These are phyloP conservation scores for Solanum arcanum DNA, from an alignment of 257 asterid species.

Conservation along the genomic window DNA sequence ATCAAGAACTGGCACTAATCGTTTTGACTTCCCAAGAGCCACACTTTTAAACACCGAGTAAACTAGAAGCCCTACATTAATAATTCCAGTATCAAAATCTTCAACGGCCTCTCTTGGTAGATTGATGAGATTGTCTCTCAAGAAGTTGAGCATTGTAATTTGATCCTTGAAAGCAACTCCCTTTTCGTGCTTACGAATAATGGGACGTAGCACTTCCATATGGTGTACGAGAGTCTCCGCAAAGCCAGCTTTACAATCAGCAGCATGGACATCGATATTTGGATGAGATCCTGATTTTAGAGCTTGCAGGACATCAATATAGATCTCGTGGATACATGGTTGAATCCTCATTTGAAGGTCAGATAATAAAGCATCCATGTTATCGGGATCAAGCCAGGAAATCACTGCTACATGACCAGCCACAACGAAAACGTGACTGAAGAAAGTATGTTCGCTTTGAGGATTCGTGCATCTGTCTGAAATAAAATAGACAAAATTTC, in stretches of 20 bases:
- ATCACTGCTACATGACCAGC: not conserved
- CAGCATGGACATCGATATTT: not conserved
- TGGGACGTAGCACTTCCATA: not conserved
- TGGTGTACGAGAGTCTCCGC: not conserved
- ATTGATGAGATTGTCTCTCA: not conserved
- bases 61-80: not conserved
- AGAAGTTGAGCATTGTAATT: not conserved
- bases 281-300: not conserved
- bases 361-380: not conserved
- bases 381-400: not conserved
- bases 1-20: not conserved
- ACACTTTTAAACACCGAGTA: accelerated
- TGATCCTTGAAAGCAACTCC: not conserved
- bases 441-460: not conserved
- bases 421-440: not conserved
- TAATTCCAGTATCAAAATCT: not conserved
- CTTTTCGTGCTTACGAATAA: not conserved
- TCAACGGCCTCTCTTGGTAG: not conserved
- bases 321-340: not conserved
- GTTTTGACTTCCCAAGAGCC: not conserved
- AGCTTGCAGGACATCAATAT: not conserved
- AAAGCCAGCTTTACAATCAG: not conserved
- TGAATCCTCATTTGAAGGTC: not conserved
- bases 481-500: not conserved
- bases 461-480: not conserved